Conservation (phyloP, 306 rosid genomes). For the Sindora glabra region DNA sequence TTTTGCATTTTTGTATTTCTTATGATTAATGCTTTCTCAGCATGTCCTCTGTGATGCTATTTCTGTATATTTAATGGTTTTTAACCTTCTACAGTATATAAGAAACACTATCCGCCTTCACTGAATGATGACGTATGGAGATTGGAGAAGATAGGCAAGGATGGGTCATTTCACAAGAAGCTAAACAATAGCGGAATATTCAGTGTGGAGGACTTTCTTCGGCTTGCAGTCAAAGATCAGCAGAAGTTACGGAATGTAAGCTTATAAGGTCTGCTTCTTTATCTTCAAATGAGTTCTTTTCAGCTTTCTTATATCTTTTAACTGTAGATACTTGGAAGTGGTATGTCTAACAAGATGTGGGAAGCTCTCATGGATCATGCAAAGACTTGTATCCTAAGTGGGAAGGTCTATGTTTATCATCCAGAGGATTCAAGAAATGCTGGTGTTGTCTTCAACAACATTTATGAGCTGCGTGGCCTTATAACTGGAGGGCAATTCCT, state of each 20-base stretch:
- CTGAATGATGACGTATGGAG: slow-evolving; percentile 92
- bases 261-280: slow-evolving; percentile 11
- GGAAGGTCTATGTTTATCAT: slow-evolving; percentile 84
- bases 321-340: slow-evolving; percentile 94
- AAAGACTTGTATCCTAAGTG: slow-evolving; percentile 84
- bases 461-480: slow-evolving; percentile 86
- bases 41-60: background rate
- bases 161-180: slow-evolving; percentile 97
- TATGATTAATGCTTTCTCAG: background rate
- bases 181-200: slow-evolving; percentile 42
- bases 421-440: slow-evolving; percentile 83
- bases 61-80: slow-evolving; percentile 6
- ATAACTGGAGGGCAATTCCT: slow-evolving; percentile 69
- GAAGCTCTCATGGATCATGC: slow-evolving; percentile 97
- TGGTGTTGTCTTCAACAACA: slow-evolving; percentile 84
- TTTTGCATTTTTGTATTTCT: slow-evolving; percentile 8
- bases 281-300: slow-evolving; percentile 16
- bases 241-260: slow-evolving; percentile 77
- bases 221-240: slow-evolving; percentile 71
- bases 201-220: slow-evolving; percentile 79
- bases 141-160: slow-evolving; percentile 97
- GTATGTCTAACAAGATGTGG: slow-evolving; percentile 99
- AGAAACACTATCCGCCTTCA: slow-evolving; percentile 95
- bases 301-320: slow-evolving; percentile 19
- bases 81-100: slow-evolving; percentile 64